A percentile compares a stretch with the other conserved stretches of the same genome.
Evolutionary conservation across 768 basidiomycete genomes (phyloP).

Genomic region (Boletales sp.): DNA sequence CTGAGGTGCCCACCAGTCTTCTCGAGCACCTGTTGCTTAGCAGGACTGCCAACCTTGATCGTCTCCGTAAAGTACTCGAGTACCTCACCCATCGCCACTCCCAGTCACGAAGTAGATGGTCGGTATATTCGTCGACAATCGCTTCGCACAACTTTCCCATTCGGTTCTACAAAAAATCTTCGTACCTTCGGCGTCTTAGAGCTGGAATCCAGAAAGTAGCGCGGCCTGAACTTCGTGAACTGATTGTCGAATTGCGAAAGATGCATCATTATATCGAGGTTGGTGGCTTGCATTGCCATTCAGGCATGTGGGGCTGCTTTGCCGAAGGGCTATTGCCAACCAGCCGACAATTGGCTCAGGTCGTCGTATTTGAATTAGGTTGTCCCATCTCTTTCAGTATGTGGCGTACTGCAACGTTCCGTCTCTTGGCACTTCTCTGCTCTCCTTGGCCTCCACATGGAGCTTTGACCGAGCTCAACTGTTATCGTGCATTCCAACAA

Average conservation of each 20-base stretch:
- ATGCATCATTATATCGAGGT: background rate
- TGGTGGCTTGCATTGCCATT: slow-evolving; percentile 4
- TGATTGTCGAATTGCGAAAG: slow-evolving; percentile 24
- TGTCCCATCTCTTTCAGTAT: slow-evolving; percentile 35
- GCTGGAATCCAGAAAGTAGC: slow-evolving; percentile 29
- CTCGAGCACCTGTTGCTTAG: slow-evolving; percentile 41
- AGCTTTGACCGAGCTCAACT: background rate
- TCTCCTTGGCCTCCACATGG: background rate
- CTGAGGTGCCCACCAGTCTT: slow-evolving; percentile 37
- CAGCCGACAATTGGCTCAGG: slow-evolving; percentile 12
- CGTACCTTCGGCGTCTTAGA: slow-evolving; percentile 21
- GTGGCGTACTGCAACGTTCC: slow-evolving; percentile 31
- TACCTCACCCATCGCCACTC: slow-evolving; percentile 32
- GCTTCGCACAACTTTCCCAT: slow-evolving; percentile 26
- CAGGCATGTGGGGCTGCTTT: slow-evolving; percentile 21
- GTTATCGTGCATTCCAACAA: background rate
- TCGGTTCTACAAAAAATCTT: slow-evolving; percentile 27
- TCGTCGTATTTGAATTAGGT: slow-evolving; percentile 40
- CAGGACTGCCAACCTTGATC: slow-evolving; percentile 23
- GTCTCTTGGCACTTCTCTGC: slow-evolving; percentile 35
- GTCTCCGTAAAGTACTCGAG: slow-evolving; percentile 23
- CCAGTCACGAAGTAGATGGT: slow-evolving; percentile 9
- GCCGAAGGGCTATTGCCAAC: slow-evolving; percentile 47
- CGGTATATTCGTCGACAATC: slow-evolving; percentile 34
- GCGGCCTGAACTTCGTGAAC: slow-evolving; percentile 8